Conservation (phyloP, 768 basidiomycete genomes). For the Cyathus striatus region DNA sequence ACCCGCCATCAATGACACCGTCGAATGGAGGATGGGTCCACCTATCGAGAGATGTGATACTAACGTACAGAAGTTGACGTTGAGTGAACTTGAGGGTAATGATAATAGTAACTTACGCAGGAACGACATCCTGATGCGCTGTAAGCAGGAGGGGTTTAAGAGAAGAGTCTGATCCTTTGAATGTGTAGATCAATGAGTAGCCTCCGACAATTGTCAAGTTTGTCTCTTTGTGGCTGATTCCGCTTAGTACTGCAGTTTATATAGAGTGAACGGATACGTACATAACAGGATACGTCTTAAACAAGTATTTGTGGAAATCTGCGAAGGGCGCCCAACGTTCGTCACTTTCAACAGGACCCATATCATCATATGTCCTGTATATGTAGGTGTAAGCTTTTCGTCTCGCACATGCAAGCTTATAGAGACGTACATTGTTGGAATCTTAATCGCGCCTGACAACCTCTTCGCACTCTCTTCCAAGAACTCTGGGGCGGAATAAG, state of each 20-base stretch:
- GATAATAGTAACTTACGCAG: constrained; percentile 7
- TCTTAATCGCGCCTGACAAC: constrained; percentile 19
- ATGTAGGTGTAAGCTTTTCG: background rate
- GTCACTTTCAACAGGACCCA: constrained; percentile 20
- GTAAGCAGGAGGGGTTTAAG: constrained; percentile 22
- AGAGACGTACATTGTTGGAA: constrained; percentile 19
- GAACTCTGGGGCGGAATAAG: constrained; percentile 10
- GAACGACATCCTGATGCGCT: constrained; percentile 24
- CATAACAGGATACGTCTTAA: constrained; percentile 19
- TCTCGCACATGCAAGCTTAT: background rate
- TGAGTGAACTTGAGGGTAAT: constrained; percentile 1
- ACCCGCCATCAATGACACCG: constrained; percentile 18
- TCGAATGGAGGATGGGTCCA: constrained; percentile 25
- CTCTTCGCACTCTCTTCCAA: constrained; percentile 15
- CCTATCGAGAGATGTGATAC: constrained; percentile 17
- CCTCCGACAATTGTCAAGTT: constrained; percentile 15
- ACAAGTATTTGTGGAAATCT: constrained; percentile 18
- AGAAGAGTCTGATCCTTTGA: constrained; percentile 10
- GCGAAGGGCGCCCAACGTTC: constrained; percentile 19
- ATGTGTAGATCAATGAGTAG: constrained; percentile 19
- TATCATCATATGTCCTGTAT: constrained; percentile 24
- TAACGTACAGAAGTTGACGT: constrained; percentile 7
- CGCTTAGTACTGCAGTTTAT: background rate
- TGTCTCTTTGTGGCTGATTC: background rate
- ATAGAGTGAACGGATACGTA: constrained; percentile 7